Evolutionary conservation across 331 rosid species (phyloP).

Genomic region (Malus hybrid): DNA sequence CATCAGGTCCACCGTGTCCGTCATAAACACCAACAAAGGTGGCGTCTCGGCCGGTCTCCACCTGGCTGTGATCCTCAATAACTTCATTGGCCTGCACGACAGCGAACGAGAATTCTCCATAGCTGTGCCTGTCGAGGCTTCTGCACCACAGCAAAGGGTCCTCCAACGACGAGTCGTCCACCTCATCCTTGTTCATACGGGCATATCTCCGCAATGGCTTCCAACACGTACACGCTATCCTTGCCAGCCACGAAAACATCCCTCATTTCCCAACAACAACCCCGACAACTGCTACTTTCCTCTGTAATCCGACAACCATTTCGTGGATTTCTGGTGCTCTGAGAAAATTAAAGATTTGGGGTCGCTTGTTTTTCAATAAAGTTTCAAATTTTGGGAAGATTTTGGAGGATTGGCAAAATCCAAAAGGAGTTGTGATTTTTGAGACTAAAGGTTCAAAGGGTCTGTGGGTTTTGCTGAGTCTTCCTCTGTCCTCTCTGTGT

Average conservation of each 20-base stretch:
- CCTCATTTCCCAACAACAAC: constrained; percentile 65
- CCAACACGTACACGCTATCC: constrained; percentile 73
- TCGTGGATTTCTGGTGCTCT: not conserved
- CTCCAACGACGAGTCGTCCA: constrained; percentile 30
- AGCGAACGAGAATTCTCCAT: constrained; percentile 73
- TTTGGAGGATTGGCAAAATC: not conserved
- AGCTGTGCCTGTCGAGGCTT: constrained; percentile 55
- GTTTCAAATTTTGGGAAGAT: not conserved
- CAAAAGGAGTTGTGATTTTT: not conserved
- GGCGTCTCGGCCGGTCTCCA: constrained; percentile 57
- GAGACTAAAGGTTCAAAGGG: not conserved
- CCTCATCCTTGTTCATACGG: constrained; percentile 75
- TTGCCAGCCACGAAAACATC: constrained; percentile 97
- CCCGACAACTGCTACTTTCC: constrained; percentile 5
- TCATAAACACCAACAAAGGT: constrained; percentile 76
- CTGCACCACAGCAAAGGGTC: constrained; percentile 60
- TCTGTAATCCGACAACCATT: not conserved
- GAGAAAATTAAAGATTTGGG: not conserved
- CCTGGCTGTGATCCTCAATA: constrained; percentile 76
- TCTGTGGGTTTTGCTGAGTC: not conserved
- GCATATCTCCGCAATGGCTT: constrained; percentile 75
- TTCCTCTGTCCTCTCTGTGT: not conserved
- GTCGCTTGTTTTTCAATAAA: not conserved
- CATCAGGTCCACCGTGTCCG: constrained; percentile 73
- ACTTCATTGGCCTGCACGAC: constrained; percentile 73